Conservation (phyloP, 495 filamentous ascomycete species). For the Neohortaea acidophila region DNA sequence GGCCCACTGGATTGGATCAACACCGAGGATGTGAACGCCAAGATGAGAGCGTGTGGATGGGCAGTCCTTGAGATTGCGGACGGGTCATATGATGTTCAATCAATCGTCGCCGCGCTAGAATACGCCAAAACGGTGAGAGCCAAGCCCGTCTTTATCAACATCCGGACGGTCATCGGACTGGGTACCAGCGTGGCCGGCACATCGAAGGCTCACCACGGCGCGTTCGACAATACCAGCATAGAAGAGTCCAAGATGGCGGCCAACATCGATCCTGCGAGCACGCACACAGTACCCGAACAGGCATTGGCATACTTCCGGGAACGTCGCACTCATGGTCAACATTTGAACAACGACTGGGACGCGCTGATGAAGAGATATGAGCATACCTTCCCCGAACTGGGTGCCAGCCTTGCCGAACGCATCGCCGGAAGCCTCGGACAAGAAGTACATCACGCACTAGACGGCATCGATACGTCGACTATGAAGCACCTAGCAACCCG, state of each 20-base stretch:
- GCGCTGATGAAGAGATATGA: constrained; percentile 29
- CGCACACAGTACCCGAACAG: constrained; percentile 33
- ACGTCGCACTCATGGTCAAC: constrained; percentile 7
- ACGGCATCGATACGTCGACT: neutral
- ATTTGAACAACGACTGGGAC: constrained; percentile 11
- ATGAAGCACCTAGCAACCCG: neutral
- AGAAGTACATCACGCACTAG: neutral
- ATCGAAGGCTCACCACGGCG: constrained; percentile 37
- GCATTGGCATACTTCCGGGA: constrained; percentile 37
- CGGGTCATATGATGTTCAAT: constrained; percentile 38
- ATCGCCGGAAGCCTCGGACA: neutral
- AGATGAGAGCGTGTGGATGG: constrained; percentile 45
- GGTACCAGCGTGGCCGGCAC: constrained; percentile 36
- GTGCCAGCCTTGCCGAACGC: constrained; percentile 27
- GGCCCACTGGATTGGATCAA: constrained; percentile 40
- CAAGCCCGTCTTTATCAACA: constrained; percentile 45
- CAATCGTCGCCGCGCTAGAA: constrained; percentile 35
- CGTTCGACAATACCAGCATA: constrained; percentile 34
- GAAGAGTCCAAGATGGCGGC: constrained; percentile 34
- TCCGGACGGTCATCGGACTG: constrained; percentile 42
- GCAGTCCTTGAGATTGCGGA: constrained; percentile 41
- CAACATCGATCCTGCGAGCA: constrained; percentile 32
- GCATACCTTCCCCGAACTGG: constrained; percentile 32
- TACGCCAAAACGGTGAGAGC: constrained; percentile 30
- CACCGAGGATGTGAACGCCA: constrained; percentile 43